phyloP scores from a whole-genome alignment of 23 red algal genomes.

The Gracilaria domingensis region DNA sequence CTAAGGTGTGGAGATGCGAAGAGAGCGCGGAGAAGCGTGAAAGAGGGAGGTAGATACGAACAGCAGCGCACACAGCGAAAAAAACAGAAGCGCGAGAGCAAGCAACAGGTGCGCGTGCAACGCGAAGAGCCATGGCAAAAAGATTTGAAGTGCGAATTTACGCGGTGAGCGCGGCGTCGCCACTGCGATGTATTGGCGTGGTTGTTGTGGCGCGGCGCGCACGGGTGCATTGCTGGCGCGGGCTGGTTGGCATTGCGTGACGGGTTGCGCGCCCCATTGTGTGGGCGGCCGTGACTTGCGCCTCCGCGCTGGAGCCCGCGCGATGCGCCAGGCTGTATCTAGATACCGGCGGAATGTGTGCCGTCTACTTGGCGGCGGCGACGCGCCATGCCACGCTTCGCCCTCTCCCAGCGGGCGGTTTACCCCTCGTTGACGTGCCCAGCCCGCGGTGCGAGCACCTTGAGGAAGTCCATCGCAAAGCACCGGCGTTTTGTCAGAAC shows the following conservation, averaged over 20 bases:
- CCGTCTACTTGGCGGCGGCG: too few species aligned
- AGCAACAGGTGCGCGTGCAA: not conserved
- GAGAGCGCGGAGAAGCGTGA: too few species aligned
- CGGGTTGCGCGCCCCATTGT: not conserved
- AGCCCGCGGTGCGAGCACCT: slow-evolving; percentile 30
- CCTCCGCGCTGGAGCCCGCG: too few species aligned
- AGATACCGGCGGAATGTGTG: too few species aligned
- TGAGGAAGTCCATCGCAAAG: slow-evolving; percentile 50
- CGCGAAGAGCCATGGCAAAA: not conserved
- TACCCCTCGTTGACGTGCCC: slow-evolving; percentile 10
- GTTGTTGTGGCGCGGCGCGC: not conserved
- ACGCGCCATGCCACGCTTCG: too few species aligned
- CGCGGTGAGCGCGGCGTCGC: not conserved
- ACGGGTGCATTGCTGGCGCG: slow-evolving; percentile 10
- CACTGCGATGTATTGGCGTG: not conserved
- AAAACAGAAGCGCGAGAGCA: not conserved
- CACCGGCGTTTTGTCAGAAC: slow-evolving; percentile 46
- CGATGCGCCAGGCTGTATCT: too few species aligned
- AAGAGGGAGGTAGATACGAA: not conserved
- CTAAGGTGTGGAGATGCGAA: too few species aligned
- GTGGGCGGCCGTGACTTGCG: not conserved
- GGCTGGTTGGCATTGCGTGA: not conserved
- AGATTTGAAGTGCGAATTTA: slow-evolving; percentile 35
- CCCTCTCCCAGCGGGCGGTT: too few species aligned
- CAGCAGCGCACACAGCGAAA: not conserved